Conservation (phyloP, 73 alveolate genomes). For the Tetrahymena thermophila region DNA sequence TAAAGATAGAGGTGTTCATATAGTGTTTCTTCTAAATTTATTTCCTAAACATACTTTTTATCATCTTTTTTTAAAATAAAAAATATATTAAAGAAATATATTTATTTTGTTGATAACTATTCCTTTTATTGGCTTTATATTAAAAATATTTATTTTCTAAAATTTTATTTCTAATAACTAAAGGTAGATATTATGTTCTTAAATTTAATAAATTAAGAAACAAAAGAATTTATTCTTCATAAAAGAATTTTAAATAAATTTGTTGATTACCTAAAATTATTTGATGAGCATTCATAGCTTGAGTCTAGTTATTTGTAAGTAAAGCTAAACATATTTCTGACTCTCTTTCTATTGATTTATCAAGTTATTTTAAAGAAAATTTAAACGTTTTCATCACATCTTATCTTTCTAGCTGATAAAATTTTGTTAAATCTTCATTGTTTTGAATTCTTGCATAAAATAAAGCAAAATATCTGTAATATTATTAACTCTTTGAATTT, state of each 20-base stretch:
- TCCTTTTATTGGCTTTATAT: too few relatives aligned
- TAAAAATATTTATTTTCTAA: too few relatives aligned
- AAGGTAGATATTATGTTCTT: too few relatives aligned
- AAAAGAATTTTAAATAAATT: too few relatives aligned
- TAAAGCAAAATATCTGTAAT: not conserved
- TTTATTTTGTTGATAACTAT: too few relatives aligned
- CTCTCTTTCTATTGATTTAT: not conserved
- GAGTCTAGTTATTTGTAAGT: not conserved
- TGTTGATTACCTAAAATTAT: not conserved
- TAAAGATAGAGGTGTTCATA: not conserved
- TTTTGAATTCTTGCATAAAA: not conserved
- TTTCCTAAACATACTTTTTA: not conserved
- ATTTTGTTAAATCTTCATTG: not conserved
- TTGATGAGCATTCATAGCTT: not conserved
- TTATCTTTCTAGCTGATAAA: not conserved
- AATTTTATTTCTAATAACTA: too few relatives aligned
- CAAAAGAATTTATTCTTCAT: too few relatives aligned
- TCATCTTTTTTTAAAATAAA: not conserved
- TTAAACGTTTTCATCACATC: too few relatives aligned
- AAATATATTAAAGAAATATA: too few relatives aligned
- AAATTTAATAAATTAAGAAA: too few relatives aligned
- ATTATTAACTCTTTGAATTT: not conserved
- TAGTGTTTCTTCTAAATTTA: not conserved
- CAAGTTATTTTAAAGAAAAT: not conserved
- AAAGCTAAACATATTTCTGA: not conserved